A percentile compares a stretch with the other conserved stretches of the same genome.
Evolutionary conservation across 2,329 filamentous ascomycete genomes (phyloP).

Genomic region (Phyllosticta citriasiana): DNA sequence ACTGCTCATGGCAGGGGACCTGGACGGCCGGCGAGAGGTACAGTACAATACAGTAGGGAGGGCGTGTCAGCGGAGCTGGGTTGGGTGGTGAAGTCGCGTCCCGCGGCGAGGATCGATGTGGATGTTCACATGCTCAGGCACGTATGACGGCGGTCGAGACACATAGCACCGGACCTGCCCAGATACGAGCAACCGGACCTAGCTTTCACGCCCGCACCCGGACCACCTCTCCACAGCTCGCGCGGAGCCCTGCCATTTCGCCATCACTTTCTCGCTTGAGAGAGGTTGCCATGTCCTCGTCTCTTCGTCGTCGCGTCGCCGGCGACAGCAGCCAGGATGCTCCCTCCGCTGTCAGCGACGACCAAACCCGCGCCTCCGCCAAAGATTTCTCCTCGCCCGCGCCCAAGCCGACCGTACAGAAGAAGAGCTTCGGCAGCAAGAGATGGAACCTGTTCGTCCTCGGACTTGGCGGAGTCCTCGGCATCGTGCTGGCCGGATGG

Average conservation of each 20-base stretch:
- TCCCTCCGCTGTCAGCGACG: not conserved
- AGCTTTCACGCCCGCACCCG: not conserved
- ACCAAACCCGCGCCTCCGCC: not conserved
- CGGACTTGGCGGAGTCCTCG: conserved; percentile 77
- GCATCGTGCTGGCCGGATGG: conserved; percentile 77
- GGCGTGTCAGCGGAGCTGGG: not conserved
- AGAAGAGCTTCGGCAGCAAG: conserved; percentile 40
- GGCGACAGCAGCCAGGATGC: conserved; percentile 13
- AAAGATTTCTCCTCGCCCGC: not conserved
- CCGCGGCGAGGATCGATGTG: not conserved
- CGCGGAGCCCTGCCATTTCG: not conserved
- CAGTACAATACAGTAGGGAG: not conserved
- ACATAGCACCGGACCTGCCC: not conserved
- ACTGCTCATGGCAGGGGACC: not conserved
- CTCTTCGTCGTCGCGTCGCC: conserved; percentile 26
- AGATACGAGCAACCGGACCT: not conserved
- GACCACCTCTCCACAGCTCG: not conserved
- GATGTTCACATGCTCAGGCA: not conserved
- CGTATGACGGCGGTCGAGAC: not conserved
- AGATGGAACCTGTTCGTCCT: conserved; percentile 76
- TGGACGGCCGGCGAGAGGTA: not conserved
- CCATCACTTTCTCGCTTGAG: not conserved
- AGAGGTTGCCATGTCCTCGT: conserved; percentile 21
- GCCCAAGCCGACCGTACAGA: conserved; percentile 10
- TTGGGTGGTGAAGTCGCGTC: not conserved